Evolutionary conservation across 371 early-diverging fungal genomes (phyloP), one percentile per base, ranked within the genome.

Genomic region (Dipsacomyces acuminosporus): DNA sequence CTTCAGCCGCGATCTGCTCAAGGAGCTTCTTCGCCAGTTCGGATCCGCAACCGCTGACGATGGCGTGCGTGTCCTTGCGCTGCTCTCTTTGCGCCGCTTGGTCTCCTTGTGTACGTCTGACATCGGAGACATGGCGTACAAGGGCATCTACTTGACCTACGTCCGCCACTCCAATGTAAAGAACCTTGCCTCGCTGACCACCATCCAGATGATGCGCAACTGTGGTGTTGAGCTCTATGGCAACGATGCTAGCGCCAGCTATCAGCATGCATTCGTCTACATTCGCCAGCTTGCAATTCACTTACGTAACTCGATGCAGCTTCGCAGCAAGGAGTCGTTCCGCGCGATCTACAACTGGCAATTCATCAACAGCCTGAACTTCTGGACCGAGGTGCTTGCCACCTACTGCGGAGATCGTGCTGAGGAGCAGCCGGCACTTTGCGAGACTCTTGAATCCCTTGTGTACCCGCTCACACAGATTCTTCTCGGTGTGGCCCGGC

Each of bases 341-440:
- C 83, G 83, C 49, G 61, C 81, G 6, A 89, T 94, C 20, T 94
- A 94, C 80, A 91, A 91, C 77, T 94, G 95, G 95, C 94, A 92
- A 77, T 94, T 83, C 65, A 71, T 94, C 34, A 90, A 92, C 72
- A 86, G 89, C 51, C 76, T 96, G 51, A 82, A 85, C 59, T 84
- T 93, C 51, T 94, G 95, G 95, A 62, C 89, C 18, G 83, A 87
- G 48, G 87, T 93, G 1, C 61, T 94, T 48, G 71, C 83, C 14
- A 83, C 84, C 19, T 82, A 86, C 70, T 86, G 86, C 51, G 73
- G 73, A 33, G 73, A 71, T 36, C 62, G 64, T 19, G 46, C 80
- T 80, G 71, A 67, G n/a, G 73, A 61, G 41, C 44, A 51, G 51
- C 63, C 73, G 21, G 55, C 54, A 41, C 50, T 72, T 15, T 70